Conservation (phyloP, 176 grass and related monocot genomes). For the Rhynchospora breviuscula region DNA sequence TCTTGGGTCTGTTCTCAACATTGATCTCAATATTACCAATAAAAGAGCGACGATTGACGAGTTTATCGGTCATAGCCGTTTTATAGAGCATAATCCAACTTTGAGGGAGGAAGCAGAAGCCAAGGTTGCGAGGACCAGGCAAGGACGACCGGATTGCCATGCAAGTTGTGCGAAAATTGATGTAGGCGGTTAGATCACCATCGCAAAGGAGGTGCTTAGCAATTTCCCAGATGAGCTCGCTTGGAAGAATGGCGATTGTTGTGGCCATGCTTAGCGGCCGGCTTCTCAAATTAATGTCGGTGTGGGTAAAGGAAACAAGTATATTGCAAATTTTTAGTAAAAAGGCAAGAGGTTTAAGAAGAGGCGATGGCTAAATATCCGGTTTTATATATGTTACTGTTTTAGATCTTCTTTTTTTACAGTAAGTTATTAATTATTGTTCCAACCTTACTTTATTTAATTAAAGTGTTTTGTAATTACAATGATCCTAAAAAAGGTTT, state of each 20-base stretch:
- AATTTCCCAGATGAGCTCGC: background rate
- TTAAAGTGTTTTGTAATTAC: no score
- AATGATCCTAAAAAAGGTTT: no score
- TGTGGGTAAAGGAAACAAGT: background rate
- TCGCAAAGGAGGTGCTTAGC: background rate
- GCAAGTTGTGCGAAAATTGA: background rate
- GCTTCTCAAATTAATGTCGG: background rate
- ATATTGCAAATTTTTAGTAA: background rate
- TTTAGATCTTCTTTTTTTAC: no score
- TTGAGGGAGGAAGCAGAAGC: background rate
- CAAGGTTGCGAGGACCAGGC: background rate
- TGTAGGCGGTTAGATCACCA: background rate
- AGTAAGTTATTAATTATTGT: background rate
- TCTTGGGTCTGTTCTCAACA: no score
- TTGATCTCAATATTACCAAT: no score
- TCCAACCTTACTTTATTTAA: background rate
- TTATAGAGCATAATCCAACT: background rate
- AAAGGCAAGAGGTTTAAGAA: background rate
- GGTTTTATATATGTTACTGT: no score
- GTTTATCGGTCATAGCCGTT: background rate
- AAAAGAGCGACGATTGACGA: no score
- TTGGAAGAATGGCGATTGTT: background rate
- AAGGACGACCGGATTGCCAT: background rate
- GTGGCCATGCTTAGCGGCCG: background rate
- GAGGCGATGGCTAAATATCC: background rate